These are phyloP conservation scores for Arthrobotrys sinensis DNA, from an alignment of 2,329 filamentous ascomycete species.

Conservation along the genomic window DNA sequence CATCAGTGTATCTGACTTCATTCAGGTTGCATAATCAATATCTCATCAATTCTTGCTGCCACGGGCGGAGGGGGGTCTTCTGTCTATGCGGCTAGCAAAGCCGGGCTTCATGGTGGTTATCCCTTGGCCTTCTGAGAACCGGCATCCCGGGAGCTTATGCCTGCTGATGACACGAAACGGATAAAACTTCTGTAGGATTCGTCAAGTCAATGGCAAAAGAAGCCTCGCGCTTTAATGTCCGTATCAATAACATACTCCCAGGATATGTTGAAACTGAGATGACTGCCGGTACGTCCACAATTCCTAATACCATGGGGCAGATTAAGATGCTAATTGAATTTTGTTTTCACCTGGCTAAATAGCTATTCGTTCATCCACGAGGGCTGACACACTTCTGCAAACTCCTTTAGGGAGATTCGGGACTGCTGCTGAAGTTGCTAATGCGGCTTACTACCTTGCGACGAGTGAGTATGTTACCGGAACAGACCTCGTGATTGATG, in stretches of 20 bases:
- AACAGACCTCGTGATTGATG: conserved; percentile 87
- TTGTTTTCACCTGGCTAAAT: background rate
- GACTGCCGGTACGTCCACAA: conserved; percentile 75
- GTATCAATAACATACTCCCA: conserved; percentile 85
- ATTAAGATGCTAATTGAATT: background rate
- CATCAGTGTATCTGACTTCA: conserved; percentile 22
- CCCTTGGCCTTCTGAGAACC: conserved; percentile 5
- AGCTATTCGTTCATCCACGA: conserved; percentile 18
- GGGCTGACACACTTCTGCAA: conserved; percentile 66
- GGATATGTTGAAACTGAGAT: conserved; percentile 88
- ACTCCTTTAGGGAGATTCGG: conserved; percentile 81
- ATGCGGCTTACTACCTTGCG: conserved; percentile 83
- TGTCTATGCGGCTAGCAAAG: conserved; percentile 84
- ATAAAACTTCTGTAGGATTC: conserved; percentile 71
- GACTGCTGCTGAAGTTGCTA: conserved; percentile 79
- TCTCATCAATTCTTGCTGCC: conserved; percentile 81
- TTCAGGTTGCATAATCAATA: conserved; percentile 81
- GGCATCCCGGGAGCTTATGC: background rate
- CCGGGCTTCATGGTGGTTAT: conserved; percentile 78
- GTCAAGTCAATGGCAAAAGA: conserved; percentile 78
- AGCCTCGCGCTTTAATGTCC: conserved; percentile 74
- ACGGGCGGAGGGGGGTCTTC: conserved; percentile 80
- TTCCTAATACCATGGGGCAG: background rate
- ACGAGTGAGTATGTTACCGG: conserved; percentile 88
- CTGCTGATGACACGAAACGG: conserved; percentile 19